Base-by-base conservation (phyloP, 371 early-diverging fungal genomes). In the Mortierella sp. region DNA sequence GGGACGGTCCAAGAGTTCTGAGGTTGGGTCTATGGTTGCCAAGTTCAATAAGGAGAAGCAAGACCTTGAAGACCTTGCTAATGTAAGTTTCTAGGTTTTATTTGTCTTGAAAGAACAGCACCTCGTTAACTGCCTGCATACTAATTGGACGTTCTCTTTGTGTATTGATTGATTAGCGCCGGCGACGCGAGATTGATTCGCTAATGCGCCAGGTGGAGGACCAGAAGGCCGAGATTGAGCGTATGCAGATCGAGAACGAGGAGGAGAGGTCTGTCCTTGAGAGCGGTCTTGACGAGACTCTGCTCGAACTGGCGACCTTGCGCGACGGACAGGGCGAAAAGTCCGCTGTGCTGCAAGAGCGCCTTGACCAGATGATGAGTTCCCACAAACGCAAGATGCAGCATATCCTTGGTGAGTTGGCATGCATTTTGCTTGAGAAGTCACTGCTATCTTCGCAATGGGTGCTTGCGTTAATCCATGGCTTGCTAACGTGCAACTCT, bases 221-320 rank as follows among this genome's bases (percentile, higher is more conserved):
- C 75, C 90, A 94, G 76, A 91, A 91, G 77, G 90, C 90, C 29
- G 94, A 95, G 70, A 90, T 94, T 63, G 95, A 94, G 73, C 93
- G 91, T 71, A 88, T 93, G 85, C 87, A 84, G 75, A 85, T 87
- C 51, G 76, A 88, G 81, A 97, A 96, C 87, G 97, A 97, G 77
- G 98, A 97, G 74, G 99, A 99, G 76, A 92, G 95, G 73, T 93
- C 94, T 7, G 95, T 98, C 1, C 90, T 97, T 44, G 97, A 98
- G 89, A 95, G 96, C n/a, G 97, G 97, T 51, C 93, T 99, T 92
- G 99, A 98, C 88, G 98, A 99, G 89, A 96, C 97, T 72, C 90
- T 99, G 75, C 81, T 94, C 38, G 97, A 97, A 76, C 88, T 99
- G 79, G 93, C 96, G n/a, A 78, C 72, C 18, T 48, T 85, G 76